These are phyloP conservation scores for Pseudogymnoascus sp. DNA, from an alignment of 2,329 filamentous ascomycete genomes.

Conservation along the genomic window DNA sequence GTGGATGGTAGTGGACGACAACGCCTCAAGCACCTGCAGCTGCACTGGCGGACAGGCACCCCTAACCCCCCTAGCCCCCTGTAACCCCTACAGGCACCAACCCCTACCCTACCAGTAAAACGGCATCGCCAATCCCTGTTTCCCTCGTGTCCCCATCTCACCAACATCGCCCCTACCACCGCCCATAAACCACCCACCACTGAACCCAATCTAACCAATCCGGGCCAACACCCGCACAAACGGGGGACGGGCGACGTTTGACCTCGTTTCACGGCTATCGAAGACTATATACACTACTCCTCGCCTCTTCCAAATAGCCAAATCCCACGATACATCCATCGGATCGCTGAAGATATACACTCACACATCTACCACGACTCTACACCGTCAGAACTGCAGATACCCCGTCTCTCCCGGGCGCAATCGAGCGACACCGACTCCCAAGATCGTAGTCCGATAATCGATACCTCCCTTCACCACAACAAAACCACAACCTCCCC, in stretches of 20 bases:
- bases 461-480: background rate
- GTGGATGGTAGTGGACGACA: background rate
- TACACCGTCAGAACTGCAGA: background rate
- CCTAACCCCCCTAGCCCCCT: background rate
- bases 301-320: background rate
- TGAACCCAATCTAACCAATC: conserved; percentile 3
- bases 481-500: background rate
- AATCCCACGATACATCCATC: background rate
- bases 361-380: background rate
- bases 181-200: background rate
- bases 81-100: conserved; percentile 12
- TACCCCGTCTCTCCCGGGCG: background rate
- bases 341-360: background rate
- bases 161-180: background rate
- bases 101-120: conserved; percentile 30
- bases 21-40: background rate
- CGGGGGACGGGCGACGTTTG: background rate
- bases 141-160: conserved; percentile 20
- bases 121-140: conserved; percentile 28
- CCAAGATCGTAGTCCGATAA: background rate
- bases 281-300: background rate
- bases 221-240: background rate
- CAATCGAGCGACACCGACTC: background rate
- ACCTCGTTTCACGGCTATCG: conserved; percentile 3
- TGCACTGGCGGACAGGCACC: background rate